phyloP scores from a whole-genome alignment of 805 yeast genomes.

The Zygoascus biomembranicola region DNA sequence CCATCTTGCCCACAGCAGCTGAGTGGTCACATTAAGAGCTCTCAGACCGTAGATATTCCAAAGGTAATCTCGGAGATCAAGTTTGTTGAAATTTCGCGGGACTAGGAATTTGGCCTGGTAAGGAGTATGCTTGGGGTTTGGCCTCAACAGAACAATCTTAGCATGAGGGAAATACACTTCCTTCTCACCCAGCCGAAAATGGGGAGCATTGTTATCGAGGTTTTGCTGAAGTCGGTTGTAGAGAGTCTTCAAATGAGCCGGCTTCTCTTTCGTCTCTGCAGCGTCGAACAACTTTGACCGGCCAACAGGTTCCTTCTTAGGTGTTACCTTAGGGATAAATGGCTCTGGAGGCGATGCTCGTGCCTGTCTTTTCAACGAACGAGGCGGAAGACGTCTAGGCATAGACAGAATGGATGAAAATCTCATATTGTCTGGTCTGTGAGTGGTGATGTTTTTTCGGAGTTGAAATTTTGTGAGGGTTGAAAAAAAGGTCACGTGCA shows the following conservation, averaged over 20 bases:
- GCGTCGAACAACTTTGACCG: neutral
- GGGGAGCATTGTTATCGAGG: constrained; percentile 47
- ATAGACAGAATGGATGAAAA: neutral
- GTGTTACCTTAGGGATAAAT: constrained; percentile 12
- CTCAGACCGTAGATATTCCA: constrained; percentile 85
- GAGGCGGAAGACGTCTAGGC: constrained; percentile 1
- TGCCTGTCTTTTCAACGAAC: constrained; percentile 7
- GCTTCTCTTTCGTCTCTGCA: neutral
- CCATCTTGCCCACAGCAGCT: constrained; percentile 66
- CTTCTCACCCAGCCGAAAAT: constrained; percentile 73
- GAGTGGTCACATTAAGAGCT: constrained; percentile 82
- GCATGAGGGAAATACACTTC: constrained; percentile 81
- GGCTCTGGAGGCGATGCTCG: constrained; percentile 15
- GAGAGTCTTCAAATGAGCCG: constrained; percentile 9
- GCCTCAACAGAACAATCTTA: constrained; percentile 68
- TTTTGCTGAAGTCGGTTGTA: constrained; percentile 10
- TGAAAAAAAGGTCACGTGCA: too few species aligned
- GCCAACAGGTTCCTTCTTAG: neutral
- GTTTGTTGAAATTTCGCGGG: constrained; percentile 85
- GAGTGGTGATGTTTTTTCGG: neutral
- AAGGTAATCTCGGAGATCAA: constrained; percentile 89
- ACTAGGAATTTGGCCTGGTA: constrained; percentile 95
- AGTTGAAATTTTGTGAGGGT: neutral
- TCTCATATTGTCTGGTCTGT: neutral
- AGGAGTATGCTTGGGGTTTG: constrained; percentile 95